phyloP scores from a whole-genome alignment of 345 rosid genomes.

The Lepidium sativum region DNA sequence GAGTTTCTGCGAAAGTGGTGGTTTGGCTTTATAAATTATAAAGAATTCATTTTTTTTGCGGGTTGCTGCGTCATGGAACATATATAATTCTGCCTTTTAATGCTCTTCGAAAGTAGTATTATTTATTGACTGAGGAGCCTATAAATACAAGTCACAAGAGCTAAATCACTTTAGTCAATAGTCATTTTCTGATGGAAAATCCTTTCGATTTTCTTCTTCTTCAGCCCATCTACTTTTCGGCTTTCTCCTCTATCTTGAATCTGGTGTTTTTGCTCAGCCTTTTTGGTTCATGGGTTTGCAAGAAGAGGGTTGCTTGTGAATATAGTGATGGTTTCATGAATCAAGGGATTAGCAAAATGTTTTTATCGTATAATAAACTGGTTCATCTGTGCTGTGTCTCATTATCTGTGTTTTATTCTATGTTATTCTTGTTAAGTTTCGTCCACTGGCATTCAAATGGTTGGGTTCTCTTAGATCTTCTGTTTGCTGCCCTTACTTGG shows the following conservation, averaged over 20 bases:
- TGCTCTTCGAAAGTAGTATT: slow-evolving; percentile 12
- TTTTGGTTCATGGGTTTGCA: slow-evolving; percentile 28
- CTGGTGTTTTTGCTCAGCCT: slow-evolving; percentile 34
- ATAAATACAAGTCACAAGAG: not conserved
- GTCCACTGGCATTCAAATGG: slow-evolving; percentile 47
- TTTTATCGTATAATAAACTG: slow-evolving; percentile 28
- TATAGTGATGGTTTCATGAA: slow-evolving; percentile 16
- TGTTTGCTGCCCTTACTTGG: slow-evolving; percentile 56
- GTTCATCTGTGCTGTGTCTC: slow-evolving; percentile 40
- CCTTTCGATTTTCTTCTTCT: slow-evolving; percentile 26
- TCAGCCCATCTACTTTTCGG: slow-evolving; percentile 31
- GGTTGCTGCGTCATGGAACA: not conserved
- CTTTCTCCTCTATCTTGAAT: slow-evolving; percentile 37
- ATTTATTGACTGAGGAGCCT: slow-evolving; percentile 16
- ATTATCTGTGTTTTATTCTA: slow-evolving; percentile 42
- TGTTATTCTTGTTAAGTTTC: slow-evolving; percentile 37
- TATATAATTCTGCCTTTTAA: not conserved
- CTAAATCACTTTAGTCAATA: not conserved
- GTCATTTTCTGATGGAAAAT: slow-evolving; percentile 17
- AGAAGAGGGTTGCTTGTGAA: slow-evolving; percentile 22
- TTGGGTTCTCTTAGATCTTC: slow-evolving; percentile 57
- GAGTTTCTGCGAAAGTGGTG: slow-evolving; percentile 15
- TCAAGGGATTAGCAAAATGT: slow-evolving; percentile 11
- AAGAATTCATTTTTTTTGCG: not conserved
- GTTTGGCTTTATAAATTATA: not conserved